Conservation (phyloP, 768 basidiomycete species). For the Hygrocybe coccinea region DNA sequence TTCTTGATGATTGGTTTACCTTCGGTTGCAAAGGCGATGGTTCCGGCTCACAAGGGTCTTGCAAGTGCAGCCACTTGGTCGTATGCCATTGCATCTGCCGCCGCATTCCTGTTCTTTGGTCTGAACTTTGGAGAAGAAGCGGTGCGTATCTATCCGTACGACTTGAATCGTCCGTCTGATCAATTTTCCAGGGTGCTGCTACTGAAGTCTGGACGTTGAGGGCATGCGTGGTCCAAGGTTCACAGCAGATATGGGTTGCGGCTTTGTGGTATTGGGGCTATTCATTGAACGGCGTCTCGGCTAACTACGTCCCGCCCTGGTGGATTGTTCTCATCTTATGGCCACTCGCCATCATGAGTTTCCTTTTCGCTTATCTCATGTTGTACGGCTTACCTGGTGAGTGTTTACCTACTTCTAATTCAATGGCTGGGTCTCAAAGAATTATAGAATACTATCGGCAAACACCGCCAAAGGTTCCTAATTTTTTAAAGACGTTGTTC, state of each 20-base stretch:
- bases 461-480: constrained; percentile 91
- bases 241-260: constrained; percentile 94
- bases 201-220: constrained; percentile 92
- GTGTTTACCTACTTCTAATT: constrained; percentile 14
- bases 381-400: constrained; percentile 80
- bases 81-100: constrained; percentile 90
- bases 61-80: constrained; percentile 82
- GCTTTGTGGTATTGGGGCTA: constrained; percentile 96
- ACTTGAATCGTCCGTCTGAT: not conserved
- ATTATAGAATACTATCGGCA: constrained; percentile 77
- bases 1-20: constrained; percentile 92
- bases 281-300: constrained; percentile 54
- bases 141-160: constrained; percentile 35
- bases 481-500: constrained; percentile 85
- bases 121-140: constrained; percentile 97
- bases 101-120: constrained; percentile 90
- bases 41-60: constrained; percentile 58
- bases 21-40: constrained; percentile 58
- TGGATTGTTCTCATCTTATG: constrained; percentile 79
- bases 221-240: constrained; percentile 90
- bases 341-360: constrained; percentile 73
- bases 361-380: constrained; percentile 78
- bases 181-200: constrained; percentile 65
- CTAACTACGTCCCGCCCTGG: constrained; percentile 65
- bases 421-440: constrained; percentile 11